Evolutionary conservation across 345 rosid genomes (phyloP).

Genomic region (Physaria fendleri): DNA sequence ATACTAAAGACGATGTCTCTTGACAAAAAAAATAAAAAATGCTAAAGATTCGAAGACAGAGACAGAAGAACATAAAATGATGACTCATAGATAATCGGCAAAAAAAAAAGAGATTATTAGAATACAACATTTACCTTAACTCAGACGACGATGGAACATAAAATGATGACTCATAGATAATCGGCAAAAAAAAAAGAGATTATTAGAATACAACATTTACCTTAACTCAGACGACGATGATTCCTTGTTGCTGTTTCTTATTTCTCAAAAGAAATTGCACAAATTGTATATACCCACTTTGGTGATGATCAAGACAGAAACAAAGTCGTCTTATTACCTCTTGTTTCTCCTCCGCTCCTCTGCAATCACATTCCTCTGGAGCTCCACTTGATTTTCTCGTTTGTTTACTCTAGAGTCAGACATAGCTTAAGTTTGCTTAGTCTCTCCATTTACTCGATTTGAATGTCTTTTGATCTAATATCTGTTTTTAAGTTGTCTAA

Average conservation of each 20-base stretch:
- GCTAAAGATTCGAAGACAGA: too few species aligned
- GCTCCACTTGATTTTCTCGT: constrained; percentile 49
- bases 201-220: too few species aligned
- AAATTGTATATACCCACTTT: constrained; percentile 58
- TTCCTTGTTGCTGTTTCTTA: constrained; percentile 29
- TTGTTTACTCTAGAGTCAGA: constrained; percentile 29
- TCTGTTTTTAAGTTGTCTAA: constrained; percentile 41
- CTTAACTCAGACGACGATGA: constrained; percentile 31
- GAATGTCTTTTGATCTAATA: constrained; percentile 35
- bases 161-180: too few species aligned
- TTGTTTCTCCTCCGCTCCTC: constrained; percentile 68
- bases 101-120: too few species aligned
- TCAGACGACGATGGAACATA: constrained; percentile 36
- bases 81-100: too few species aligned
- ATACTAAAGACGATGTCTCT: too few species aligned
- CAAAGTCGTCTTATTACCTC: constrained; percentile 89
- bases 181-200: too few species aligned
- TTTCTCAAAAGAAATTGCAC: constrained; percentile 37
- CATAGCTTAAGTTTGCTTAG: constrained; percentile 32
- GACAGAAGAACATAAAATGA: too few species aligned
- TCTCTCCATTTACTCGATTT: constrained; percentile 39
- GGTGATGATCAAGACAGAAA: constrained; percentile 72
- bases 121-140: too few species aligned
- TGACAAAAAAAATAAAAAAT: too few species aligned
- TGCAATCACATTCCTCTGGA: constrained; percentile 37